phyloP scores from a whole-genome alignment of 257 asterid genomes.

The Schizonepeta tenuifolia region DNA sequence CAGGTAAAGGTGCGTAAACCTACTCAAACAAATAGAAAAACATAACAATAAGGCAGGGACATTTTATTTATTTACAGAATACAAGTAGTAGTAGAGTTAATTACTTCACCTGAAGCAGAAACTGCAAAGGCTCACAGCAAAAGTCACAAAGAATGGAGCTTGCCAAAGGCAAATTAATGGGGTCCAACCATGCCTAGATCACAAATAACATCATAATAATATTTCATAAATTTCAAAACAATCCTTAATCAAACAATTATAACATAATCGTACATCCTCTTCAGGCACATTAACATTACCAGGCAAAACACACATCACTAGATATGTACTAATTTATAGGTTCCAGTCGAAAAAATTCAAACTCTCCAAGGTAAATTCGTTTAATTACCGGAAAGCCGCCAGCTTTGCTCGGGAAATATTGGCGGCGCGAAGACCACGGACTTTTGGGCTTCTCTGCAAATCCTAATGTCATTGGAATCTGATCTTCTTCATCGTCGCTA shows the following conservation, averaged over 20 bases:
- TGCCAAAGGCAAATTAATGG: conserved; percentile 70
- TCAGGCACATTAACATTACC: background rate
- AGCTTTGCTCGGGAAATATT: conserved; percentile 93
- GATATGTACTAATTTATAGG: background rate
- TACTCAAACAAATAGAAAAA: conserved; percentile 34
- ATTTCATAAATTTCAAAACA: background rate
- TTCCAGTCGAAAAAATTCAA: background rate
- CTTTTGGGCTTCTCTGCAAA: conserved; percentile 67
- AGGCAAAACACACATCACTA: conserved; percentile 7
- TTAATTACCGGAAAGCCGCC: conserved; percentile 87
- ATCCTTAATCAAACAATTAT: background rate
- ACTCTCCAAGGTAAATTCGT: background rate
- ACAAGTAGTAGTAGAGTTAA: background rate
- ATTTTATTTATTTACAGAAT: background rate
- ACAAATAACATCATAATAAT: conserved; percentile 17
- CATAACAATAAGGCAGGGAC: background rate
- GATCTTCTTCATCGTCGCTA: conserved; percentile 64
- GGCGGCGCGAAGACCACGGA: conserved; percentile 68
- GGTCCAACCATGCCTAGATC: conserved; percentile 92
- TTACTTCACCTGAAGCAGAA: conserved; percentile 81
- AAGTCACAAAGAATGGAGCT: conserved; percentile 71
- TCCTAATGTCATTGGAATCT: conserved; percentile 66
- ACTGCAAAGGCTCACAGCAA: conserved; percentile 88
- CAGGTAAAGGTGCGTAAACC: conserved; percentile 88
- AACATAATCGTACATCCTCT: background rate